A percentile compares a stretch with the other conserved stretches of the same genome.
These are phyloP conservation scores for Letharia columbiana DNA, from an alignment of 495 filamentous ascomycete species.

Conservation along the genomic window DNA sequence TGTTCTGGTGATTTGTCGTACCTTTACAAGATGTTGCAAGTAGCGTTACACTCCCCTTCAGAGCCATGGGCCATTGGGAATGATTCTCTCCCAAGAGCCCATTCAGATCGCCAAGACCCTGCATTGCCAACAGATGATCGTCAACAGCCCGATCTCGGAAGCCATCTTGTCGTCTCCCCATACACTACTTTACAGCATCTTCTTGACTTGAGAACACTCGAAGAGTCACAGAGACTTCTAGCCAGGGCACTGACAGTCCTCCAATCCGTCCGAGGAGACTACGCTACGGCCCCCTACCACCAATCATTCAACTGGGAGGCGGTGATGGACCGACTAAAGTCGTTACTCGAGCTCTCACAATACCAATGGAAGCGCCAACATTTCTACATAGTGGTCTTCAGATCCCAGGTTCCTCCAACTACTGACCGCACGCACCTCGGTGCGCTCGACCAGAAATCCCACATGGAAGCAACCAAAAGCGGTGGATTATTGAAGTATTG, in stretches of 20 bases:
- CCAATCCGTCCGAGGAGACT: conserved; percentile 53
- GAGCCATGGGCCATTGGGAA: neutral
- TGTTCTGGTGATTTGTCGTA: neutral
- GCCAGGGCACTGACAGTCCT: conserved; percentile 59
- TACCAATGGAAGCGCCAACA: conserved; percentile 52
- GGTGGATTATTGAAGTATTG: conserved; percentile 90
- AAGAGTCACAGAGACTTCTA: conserved; percentile 56
- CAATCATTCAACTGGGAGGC: conserved; percentile 71
- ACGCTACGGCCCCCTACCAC: conserved; percentile 65
- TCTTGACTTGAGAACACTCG: conserved; percentile 58
- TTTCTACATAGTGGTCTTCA: conserved; percentile 80
- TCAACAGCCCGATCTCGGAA: conserved; percentile 18
- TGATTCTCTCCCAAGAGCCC: neutral
- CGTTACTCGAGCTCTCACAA: conserved; percentile 30
- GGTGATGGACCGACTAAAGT: conserved; percentile 47
- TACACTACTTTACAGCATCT: conserved; percentile 61
- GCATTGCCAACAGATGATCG: conserved; percentile 6
- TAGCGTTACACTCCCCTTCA: neutral
- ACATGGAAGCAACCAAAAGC: conserved; percentile 64
- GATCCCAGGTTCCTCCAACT: conserved; percentile 55
- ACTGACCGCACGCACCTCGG: conserved; percentile 55
- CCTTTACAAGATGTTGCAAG: neutral
- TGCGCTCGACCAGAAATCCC: conserved; percentile 62
- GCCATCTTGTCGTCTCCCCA: conserved; percentile 55
- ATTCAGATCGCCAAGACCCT: neutral